Evolutionary conservation across 1,284 basidiomycete genomes (phyloP).

Genomic region (Cryptococcus sp.): DNA sequence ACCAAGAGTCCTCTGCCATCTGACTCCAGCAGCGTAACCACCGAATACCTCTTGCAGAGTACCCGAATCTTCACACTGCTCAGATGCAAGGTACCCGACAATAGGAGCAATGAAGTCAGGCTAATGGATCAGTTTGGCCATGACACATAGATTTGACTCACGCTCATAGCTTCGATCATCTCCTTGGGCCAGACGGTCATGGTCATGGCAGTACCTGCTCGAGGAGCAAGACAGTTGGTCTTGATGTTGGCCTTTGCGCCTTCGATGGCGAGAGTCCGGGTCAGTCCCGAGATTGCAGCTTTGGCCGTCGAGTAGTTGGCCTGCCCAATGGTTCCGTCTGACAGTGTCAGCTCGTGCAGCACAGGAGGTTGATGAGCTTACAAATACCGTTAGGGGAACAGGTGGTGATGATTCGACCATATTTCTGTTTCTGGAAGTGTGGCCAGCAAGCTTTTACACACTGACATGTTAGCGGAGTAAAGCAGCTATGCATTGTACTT

Average conservation of each 20-base stretch:
- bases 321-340: slow-evolving; percentile 93
- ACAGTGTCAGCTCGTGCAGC: not conserved
- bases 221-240: slow-evolving; percentile 83
- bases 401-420: slow-evolving; percentile 91
- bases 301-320: slow-evolving; percentile 85
- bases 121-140: slow-evolving; percentile 1
- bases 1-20: slow-evolving; percentile 91
- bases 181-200: slow-evolving; percentile 74
- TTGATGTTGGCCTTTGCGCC: slow-evolving; percentile 87
- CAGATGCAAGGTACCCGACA: slow-evolving; percentile 85
- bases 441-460: slow-evolving; percentile 96
- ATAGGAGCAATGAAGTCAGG: slow-evolving; percentile 84
- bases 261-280: slow-evolving; percentile 85
- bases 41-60: slow-evolving; percentile 83
- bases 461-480: slow-evolving; percentile 43
- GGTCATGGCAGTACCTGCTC: slow-evolving; percentile 89
- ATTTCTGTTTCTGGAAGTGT: slow-evolving; percentile 94
- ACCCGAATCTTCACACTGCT: slow-evolving; percentile 70
- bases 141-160: slow-evolving; percentile 23
- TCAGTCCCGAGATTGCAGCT: slow-evolving; percentile 86
- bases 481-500: slow-evolving; percentile 17
- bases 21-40: slow-evolving; percentile 86
- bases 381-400: slow-evolving; percentile 89
- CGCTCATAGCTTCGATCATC: slow-evolving; percentile 91
- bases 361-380: slow-evolving; percentile 51